A percentile compares a stretch with the other conserved stretches of the same genome.
Evolutionary conservation across 495 filamentous ascomycete genomes (phyloP).

Genomic region (Podospora pseudopauciseta): DNA sequence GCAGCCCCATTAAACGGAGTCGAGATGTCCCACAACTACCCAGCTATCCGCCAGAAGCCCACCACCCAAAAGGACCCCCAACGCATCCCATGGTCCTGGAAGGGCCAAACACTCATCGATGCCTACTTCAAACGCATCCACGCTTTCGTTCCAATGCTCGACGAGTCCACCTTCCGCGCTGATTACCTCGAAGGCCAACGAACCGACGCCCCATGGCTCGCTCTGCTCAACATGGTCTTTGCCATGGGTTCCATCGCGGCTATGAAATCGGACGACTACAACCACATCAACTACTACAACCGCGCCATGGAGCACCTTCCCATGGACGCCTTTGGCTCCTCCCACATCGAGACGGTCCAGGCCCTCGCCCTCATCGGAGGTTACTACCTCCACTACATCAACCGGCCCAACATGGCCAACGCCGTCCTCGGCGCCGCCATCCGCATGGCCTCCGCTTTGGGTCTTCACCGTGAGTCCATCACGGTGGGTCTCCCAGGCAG

Average conservation of each 20-base stretch:
- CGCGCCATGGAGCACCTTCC: conserved; percentile 64
- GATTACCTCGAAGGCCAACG: conserved; percentile 65
- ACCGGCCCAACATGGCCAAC: conserved; percentile 73
- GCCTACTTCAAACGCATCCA: conserved; percentile 77
- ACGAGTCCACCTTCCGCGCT: conserved; percentile 69
- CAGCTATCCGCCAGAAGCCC: conserved; percentile 47
- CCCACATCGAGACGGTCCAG: conserved; percentile 68
- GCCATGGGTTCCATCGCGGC: conserved; percentile 73
- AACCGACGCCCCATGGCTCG: conserved; percentile 69
- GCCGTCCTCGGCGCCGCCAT: conserved; percentile 62
- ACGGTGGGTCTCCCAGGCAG: conserved; percentile 43
- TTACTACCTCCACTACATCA: conserved; percentile 77
- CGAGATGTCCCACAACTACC: conserved; percentile 46
- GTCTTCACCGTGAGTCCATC: conserved; percentile 68
- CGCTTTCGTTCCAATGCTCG: conserved; percentile 70
- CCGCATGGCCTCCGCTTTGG: conserved; percentile 67
- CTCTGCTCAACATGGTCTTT: conserved; percentile 75
- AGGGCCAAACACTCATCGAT: conserved; percentile 63
- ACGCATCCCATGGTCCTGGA: conserved; percentile 55
- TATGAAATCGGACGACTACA: conserved; percentile 64
- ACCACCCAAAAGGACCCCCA: conserved; percentile 48
- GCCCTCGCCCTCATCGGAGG: conserved; percentile 68
- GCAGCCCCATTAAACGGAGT: conserved; percentile 47
- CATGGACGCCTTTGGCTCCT: conserved; percentile 65
- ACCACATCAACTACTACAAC: conserved; percentile 69